These are phyloP conservation scores for Aspergillus persii DNA, from an alignment of 2,329 filamentous ascomycete genomes.

Conservation along the genomic window DNA sequence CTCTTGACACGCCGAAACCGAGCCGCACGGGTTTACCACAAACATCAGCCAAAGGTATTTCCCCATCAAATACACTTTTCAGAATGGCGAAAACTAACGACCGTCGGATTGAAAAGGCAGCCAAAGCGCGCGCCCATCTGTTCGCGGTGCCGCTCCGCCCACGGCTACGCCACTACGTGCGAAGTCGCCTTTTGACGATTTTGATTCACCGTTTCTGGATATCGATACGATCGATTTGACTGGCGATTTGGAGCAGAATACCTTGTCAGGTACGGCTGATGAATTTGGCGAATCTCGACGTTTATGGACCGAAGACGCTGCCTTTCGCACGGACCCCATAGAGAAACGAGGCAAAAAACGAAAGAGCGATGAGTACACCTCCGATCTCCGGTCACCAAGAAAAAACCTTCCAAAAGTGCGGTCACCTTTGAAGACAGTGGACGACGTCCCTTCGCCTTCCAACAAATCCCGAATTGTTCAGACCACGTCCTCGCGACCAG, in stretches of 20 bases:
- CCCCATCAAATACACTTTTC: neutral
- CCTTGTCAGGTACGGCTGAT: conserved; percentile 40
- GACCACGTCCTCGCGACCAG: neutral
- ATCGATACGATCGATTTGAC: conserved; percentile 49
- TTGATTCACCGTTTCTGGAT: conserved; percentile 21
- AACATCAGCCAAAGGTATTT: conserved; percentile 27
- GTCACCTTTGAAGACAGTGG: conserved; percentile 16
- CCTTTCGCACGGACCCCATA: conserved; percentile 34
- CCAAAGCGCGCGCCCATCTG: conserved; percentile 19
- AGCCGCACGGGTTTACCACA: conserved; percentile 3
- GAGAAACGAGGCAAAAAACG: conserved; percentile 47
- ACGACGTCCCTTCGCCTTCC: conserved; percentile 4
- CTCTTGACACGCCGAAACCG: conserved; percentile 11
- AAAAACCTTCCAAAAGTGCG: conserved; percentile 25
- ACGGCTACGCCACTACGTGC: conserved; percentile 23
- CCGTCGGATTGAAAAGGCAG: conserved; percentile 10
- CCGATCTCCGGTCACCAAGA: conserved; percentile 36
- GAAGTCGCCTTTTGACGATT: conserved; percentile 17
- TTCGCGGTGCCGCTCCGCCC: conserved; percentile 11
- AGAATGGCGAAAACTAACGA: conserved; percentile 9
- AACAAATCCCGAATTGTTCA: neutral
- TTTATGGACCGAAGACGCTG: conserved; percentile 46
- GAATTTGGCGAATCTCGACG: conserved; percentile 41
- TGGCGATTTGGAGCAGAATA: conserved; percentile 34
- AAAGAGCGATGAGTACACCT: conserved; percentile 49